Percentiles rank a stretch among this genome's conserved stretches.
These are phyloP conservation scores for Blastocystis sp. DNA, from an alignment of 352 stramenopile species.

Conservation along the genomic window DNA sequence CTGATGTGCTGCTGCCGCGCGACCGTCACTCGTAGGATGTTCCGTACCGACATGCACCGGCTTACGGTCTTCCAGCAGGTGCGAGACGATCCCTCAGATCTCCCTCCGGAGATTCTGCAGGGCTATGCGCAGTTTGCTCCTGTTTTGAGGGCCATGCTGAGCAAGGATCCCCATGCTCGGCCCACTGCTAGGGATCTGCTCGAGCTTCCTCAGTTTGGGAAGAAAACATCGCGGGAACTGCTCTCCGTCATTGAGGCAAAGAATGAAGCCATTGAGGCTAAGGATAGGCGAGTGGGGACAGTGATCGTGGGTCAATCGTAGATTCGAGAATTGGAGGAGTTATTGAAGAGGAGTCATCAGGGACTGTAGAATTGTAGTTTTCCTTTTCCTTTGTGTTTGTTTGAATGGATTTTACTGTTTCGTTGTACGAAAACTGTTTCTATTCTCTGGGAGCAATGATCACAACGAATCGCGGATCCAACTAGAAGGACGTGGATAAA, in stretches of 20 bases:
- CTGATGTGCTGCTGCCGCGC: not conserved
- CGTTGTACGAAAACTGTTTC: not conserved
- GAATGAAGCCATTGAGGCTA: not conserved
- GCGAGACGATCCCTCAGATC: not conserved
- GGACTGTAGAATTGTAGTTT: not conserved
- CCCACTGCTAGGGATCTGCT: conserved; percentile 24
- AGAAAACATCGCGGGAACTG: conserved; percentile 21
- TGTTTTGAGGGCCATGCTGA: conserved; percentile 9
- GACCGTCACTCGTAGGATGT: conserved; percentile 6
- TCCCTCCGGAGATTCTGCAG: conserved; percentile 10
- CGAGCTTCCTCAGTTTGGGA: conserved; percentile 18
- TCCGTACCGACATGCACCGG: conserved; percentile 52
- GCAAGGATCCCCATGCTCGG: not conserved
- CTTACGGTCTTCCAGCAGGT: conserved; percentile 16
- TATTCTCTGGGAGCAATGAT: not conserved
- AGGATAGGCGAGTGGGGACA: conserved; percentile 6
- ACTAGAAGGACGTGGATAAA: not conserved
- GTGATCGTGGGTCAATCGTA: not conserved
- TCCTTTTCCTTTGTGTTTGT: not conserved
- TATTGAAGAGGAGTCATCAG: not conserved
- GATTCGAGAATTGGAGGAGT: conserved; percentile 34
- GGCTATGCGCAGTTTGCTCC: not conserved
- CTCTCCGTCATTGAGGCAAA: not conserved
- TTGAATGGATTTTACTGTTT: not conserved
- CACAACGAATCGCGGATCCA: not conserved